phyloP scores from a whole-genome alignment of 2,329 filamentous ascomycete genomes.

The Apiospora malaysiana region DNA sequence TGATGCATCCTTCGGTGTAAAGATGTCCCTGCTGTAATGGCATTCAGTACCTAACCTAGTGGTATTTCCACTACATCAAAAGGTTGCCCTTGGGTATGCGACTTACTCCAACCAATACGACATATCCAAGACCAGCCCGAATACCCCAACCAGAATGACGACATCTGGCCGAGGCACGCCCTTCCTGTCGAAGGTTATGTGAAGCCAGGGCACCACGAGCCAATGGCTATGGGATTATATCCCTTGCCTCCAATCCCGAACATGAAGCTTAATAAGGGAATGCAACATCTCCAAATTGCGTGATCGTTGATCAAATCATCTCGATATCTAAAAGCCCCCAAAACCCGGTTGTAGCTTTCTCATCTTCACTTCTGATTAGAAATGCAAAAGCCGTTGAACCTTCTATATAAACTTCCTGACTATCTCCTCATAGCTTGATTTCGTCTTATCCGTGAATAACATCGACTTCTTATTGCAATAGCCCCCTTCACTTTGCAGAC shows the following conservation, averaged over 20 bases:
- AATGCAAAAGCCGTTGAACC: constrained; percentile 1
- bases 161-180: background rate
- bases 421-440: background rate
- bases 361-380: constrained; percentile 21
- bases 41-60: too few species aligned
- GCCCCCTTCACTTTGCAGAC: background rate
- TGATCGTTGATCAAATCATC: background rate
- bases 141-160: constrained; percentile 14
- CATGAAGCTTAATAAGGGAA: constrained; percentile 2
- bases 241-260: background rate
- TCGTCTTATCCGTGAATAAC: background rate
- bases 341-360: background rate
- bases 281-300: constrained; percentile 17
- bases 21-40: background rate
- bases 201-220: background rate
- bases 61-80: too few species aligned
- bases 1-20: background rate
- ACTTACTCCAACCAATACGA: background rate
- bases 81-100: too few species aligned
- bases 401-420: constrained; percentile 4
- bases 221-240: background rate
- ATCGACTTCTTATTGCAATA: background rate
- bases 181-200: background rate
- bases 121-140: background rate
- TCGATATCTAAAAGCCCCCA: background rate